phyloP scores from a whole-genome alignment of 495 filamentous ascomycete species.

The Tuber calosporum region DNA sequence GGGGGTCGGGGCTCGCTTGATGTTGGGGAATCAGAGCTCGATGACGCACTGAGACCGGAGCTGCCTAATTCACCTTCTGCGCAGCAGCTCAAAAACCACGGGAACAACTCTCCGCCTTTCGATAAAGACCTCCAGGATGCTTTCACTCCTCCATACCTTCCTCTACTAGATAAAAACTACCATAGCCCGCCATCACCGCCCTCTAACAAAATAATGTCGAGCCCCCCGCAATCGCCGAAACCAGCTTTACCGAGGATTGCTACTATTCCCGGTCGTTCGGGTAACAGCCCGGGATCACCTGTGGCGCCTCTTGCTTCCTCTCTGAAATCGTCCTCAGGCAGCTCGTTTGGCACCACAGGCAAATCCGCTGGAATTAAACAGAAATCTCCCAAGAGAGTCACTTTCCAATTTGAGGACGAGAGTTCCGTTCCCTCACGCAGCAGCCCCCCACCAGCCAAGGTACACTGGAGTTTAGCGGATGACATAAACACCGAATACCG shows the following conservation, averaged over 20 bases:
- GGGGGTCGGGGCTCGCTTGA: conserved; percentile 26
- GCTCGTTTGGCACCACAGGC: conserved; percentile 31
- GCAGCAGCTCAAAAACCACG: conserved; percentile 21
- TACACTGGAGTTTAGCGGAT: conserved; percentile 28
- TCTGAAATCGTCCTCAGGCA: conserved; percentile 38
- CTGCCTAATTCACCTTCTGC: conserved; percentile 15
- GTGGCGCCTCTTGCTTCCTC: conserved; percentile 38
- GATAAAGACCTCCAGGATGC: conserved; percentile 40
- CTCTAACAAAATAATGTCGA: conserved; percentile 6
- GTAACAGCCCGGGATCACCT: conserved; percentile 27
- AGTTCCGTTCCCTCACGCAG: conserved; percentile 40
- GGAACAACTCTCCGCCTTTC: conserved; percentile 35
- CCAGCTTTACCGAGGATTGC: conserved; percentile 23
- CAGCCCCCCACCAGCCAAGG: conserved; percentile 38
- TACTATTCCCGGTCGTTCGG: conserved; percentile 23
- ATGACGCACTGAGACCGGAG: conserved; percentile 28
- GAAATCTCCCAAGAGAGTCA: conserved; percentile 42
- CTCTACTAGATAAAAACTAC: conserved; percentile 36
- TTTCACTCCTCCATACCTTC: conserved; percentile 40
- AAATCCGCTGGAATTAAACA: conserved; percentile 30
- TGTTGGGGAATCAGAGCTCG: conserved; percentile 29
- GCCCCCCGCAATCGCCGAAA: conserved; percentile 14
- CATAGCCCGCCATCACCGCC: conserved; percentile 20
- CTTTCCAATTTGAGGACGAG: conserved; percentile 41
- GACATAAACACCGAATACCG: conserved; percentile 9